These are phyloP conservation scores for Plasmopara halstedii DNA, from an alignment of 352 stramenopile species.

Conservation along the genomic window DNA sequence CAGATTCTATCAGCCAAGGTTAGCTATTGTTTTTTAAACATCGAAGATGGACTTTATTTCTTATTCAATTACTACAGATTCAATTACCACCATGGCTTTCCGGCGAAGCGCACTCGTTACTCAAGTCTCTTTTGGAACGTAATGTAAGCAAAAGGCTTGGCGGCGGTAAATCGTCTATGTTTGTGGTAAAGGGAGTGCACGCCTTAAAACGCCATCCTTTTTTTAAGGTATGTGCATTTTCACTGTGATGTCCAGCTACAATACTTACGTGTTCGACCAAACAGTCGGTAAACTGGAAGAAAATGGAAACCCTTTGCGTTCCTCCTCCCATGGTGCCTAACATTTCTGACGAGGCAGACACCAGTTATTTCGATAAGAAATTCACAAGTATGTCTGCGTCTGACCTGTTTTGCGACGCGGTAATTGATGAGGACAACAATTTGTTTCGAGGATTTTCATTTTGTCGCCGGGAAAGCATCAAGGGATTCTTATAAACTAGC, in stretches of 20 bases:
- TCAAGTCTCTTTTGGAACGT: slow-evolving; percentile 94
- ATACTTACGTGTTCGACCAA: neutral
- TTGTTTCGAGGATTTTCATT: slow-evolving; percentile 77
- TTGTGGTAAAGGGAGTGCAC: slow-evolving; percentile 93
- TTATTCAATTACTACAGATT: slow-evolving; percentile 24
- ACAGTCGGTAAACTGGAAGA: slow-evolving; percentile 87
- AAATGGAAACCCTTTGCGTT: slow-evolving; percentile 86
- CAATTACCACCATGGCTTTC: slow-evolving; percentile 78
- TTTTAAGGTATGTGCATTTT: slow-evolving; percentile 68
- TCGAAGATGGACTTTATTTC: neutral
- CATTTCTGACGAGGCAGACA: slow-evolving; percentile 86
- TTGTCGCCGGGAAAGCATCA: slow-evolving; percentile 39
- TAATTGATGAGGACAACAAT: slow-evolving; percentile 41
- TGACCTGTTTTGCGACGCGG: slow-evolving; percentile 53
- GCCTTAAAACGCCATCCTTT: slow-evolving; percentile 93
- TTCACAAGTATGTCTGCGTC: slow-evolving; percentile 71
- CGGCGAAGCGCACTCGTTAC: slow-evolving; percentile 86
- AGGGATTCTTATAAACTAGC: slow-evolving; percentile 17
- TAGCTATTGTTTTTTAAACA: neutral
- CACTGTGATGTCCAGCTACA: neutral
- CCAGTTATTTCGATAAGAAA: slow-evolving; percentile 92
- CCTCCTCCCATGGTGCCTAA: slow-evolving; percentile 84
- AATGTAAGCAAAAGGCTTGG: slow-evolving; percentile 94
- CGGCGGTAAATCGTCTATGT: slow-evolving; percentile 94
- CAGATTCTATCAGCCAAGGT: slow-evolving; percentile 76